Percentiles rank a stretch among this genome's conserved stretches.
Evolutionary conservation across 2,329 filamentous ascomycete genomes (phyloP).

Genomic region (Onygena corvina): DNA sequence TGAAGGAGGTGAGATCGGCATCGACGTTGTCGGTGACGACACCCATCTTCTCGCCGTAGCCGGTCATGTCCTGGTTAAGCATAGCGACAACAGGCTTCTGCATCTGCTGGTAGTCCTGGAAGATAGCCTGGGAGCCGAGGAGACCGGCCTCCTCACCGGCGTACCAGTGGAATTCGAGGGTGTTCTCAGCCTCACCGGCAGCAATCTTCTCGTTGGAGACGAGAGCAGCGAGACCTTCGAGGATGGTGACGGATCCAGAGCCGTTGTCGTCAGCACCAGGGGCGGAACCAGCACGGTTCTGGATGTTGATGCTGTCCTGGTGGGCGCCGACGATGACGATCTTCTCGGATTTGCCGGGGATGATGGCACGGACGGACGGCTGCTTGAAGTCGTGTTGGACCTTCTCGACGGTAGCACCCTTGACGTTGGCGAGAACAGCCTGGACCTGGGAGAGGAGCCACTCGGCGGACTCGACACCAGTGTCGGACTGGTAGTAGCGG

Average conservation of each 20-base stretch:
- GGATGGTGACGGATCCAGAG: conserved; percentile 82
- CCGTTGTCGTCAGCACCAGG: conserved; percentile 95
- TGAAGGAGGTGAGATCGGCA: conserved; percentile 67
- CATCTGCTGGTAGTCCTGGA: conserved; percentile 62
- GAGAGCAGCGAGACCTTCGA: conserved; percentile 76
- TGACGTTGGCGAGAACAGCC: conserved; percentile 48
- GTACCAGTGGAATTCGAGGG: conserved; percentile 95
- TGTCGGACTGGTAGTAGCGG: conserved; percentile 47
- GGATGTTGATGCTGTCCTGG: conserved; percentile 91
- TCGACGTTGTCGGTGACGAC: conserved; percentile 91
- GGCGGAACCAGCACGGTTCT: conserved; percentile 67
- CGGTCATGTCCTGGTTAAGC: conserved; percentile 98
- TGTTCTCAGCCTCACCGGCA: conserved; percentile 63
- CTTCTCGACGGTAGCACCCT: conserved; percentile 55
- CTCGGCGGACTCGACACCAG: conserved; percentile 65
- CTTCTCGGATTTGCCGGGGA: conserved; percentile 72
- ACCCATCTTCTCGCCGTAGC: conserved; percentile 69
- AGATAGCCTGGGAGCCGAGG: conserved; percentile 80
- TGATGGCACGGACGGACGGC: conserved; percentile 78
- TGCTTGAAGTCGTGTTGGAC: conserved; percentile 83
- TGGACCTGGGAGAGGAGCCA: conserved; percentile 67
- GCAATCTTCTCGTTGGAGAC: conserved; percentile 60
- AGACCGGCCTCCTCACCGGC: conserved; percentile 80
- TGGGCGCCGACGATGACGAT: conserved; percentile 85
- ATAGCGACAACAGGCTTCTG: conserved; percentile 77